Percentiles rank a stretch among this genome's conserved stretches.
Evolutionary conservation across 371 early-diverging fungal species (phyloP).

Genomic region (Fennellomyces sp.): DNA sequence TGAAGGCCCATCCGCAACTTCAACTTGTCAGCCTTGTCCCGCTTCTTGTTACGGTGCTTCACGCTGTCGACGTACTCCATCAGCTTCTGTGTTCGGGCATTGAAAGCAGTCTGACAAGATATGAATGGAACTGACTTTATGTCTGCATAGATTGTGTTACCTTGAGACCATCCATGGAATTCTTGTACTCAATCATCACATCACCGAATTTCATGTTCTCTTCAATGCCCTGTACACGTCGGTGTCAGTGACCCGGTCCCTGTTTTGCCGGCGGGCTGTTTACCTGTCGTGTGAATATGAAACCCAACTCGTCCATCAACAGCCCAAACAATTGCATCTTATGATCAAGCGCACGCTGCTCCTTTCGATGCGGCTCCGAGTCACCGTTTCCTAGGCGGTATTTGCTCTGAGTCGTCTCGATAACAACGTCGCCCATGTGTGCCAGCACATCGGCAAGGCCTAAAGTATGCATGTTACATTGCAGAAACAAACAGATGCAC

Average conservation of each 20-base stretch:
- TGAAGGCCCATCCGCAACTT: constrained; percentile 50
- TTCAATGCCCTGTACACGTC: constrained; percentile 35
- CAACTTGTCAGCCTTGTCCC: constrained; percentile 47
- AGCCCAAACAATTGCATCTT: constrained; percentile 65
- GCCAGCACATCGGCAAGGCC: constrained; percentile 50
- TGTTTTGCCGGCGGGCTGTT: not conserved
- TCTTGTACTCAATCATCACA: constrained; percentile 60
- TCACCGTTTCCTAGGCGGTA: constrained; percentile 58
- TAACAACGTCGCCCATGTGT: constrained; percentile 60
- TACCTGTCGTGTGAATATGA: constrained; percentile 55
- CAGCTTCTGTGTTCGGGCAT: constrained; percentile 54
- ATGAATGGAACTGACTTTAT: not conserved
- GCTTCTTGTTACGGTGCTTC: constrained; percentile 51
- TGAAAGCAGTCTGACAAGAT: constrained; percentile 44
- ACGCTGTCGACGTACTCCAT: constrained; percentile 60
- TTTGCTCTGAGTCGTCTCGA: constrained; percentile 64
- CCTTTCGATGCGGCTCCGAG: constrained; percentile 44
- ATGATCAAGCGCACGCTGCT: constrained; percentile 55
- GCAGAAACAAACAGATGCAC: not conserved
- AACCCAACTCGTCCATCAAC: constrained; percentile 59
- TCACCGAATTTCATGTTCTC: constrained; percentile 61
- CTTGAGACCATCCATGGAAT: constrained; percentile 58
- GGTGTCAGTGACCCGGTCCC: not conserved
- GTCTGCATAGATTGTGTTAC: constrained; percentile 14
- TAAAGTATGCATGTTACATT: constrained; percentile 9